phyloP scores from a whole-genome alignment of 2,329 filamentous ascomycete genomes.

The Pseudomassariella vexata region DNA sequence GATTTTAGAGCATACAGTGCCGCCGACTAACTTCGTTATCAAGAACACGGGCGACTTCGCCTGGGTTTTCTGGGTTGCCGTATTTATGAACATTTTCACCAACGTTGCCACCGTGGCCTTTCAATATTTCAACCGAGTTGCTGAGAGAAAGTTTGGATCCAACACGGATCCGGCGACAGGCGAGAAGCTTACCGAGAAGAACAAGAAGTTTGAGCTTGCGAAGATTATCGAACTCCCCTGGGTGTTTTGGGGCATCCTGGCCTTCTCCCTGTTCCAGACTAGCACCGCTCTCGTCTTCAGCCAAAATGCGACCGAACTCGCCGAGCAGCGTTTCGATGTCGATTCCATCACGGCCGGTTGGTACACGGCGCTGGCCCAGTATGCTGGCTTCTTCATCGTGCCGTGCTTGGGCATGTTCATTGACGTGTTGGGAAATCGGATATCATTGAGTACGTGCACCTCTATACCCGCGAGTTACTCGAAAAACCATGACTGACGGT shows the following conservation, averaged over 20 bases:
- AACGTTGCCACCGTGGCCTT: conserved; percentile 48
- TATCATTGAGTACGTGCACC: conserved; percentile 31
- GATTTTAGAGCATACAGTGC: neutral
- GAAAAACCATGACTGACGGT: no score
- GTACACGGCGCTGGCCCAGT: conserved; percentile 53
- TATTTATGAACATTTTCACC: conserved; percentile 60
- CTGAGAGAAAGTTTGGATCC: conserved; percentile 38
- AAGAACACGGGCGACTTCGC: conserved; percentile 52
- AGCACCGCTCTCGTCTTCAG: conserved; percentile 48
- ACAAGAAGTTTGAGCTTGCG: conserved; percentile 47
- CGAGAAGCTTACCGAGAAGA: conserved; percentile 53
- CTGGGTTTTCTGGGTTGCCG: conserved; percentile 57
- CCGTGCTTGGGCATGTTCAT: conserved; percentile 50
- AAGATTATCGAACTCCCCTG: conserved; percentile 55
- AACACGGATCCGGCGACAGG: conserved; percentile 50
- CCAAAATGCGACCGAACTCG: conserved; percentile 55
- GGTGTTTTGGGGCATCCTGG: conserved; percentile 51
- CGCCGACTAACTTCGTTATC: neutral
- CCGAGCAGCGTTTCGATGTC: conserved; percentile 53
- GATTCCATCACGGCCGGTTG: conserved; percentile 50
- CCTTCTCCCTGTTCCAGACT: conserved; percentile 54
- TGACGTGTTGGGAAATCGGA: conserved; percentile 48
- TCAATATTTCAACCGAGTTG: conserved; percentile 49
- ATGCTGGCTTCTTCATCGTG: conserved; percentile 52
- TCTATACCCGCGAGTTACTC: neutral